Conservation (phyloP, 257 asterid genomes). For the Fraxinus excelsior region DNA sequence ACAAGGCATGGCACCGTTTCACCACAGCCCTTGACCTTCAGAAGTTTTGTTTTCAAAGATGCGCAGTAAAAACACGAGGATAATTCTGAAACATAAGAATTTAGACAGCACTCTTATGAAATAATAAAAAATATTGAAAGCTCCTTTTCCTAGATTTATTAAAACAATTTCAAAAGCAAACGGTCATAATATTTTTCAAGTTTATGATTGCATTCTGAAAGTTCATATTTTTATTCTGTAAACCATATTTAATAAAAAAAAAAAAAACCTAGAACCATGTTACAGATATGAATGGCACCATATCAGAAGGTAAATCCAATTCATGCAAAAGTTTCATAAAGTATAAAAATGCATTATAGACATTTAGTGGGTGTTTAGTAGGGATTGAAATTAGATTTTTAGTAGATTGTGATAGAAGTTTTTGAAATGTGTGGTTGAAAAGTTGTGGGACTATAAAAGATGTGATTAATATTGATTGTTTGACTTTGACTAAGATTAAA, state of each 20-base stretch:
- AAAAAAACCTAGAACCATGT: too few species aligned
- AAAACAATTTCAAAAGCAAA: slow-evolving; percentile 7
- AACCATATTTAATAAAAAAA: too few species aligned
- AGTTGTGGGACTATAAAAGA: too few species aligned
- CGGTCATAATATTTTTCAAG: neutral
- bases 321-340: neutral
- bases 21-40: neutral
- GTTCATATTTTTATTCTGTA: neutral
- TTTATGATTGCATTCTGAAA: neutral
- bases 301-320: neutral
- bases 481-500: too few species aligned
- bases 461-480: too few species aligned
- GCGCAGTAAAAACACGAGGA: neutral
- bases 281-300: too few species aligned
- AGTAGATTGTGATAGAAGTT: too few species aligned
- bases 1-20: neutral
- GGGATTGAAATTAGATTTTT: too few species aligned
- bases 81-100: neutral
- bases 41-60: too few species aligned
- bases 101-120: neutral
- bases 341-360: neutral
- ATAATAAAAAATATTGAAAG: neutral
- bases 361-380: too few species aligned
- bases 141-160: neutral
- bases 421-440: too few species aligned